Base-by-base conservation (phyloP, 805 yeast species). In the Wickerhamiella parazyma region DNA sequence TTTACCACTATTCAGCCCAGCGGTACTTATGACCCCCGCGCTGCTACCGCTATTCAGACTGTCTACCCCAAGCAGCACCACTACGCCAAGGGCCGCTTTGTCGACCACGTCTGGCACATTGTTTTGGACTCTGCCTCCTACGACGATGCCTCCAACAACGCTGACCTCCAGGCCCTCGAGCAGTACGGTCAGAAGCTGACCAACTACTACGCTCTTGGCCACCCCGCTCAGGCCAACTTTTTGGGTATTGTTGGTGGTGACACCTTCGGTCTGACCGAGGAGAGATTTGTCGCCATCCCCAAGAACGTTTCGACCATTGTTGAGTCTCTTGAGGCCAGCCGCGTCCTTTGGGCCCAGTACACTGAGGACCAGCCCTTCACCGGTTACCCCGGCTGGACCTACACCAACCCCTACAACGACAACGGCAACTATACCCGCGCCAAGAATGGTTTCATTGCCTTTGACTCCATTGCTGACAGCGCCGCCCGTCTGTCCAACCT, bases 201-300 rank as follows among this genome's bases (percentile, higher is more conserved):
- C 58, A 72, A 72, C 65, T 71, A 72, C 64, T 71, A 71, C 66
- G 68, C 70, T 33, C 52, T 70, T 28, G 67, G 73, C 42, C 73
- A 69, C 54, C 74, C 75, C 45, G 70, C 76, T 6, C 71, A 71
- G 63, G 74, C 75, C 50, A 72, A 72, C 60, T 70, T 70, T 55
- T 53, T 71, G 44, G 71, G 71, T 35, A 56, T 72, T 42, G 71
- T 64, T 44, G 68, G 66, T 46, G 76, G 76, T 51, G 74, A 69
- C 56, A 67, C 71, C 57, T 70, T 69, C 48, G 69, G 72, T 21
- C 64, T 71, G 42, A 62, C 59, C 46, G 63, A 63, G 46, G 76
- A 71, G 55, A 60, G 63, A 48, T 71, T 69, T 58, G 62, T 66
- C 48, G 45, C 58, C 10, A 51, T 71, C 37, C 76, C 76, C 41